A percentile compares a stretch with the other conserved stretches of the same genome.
phyloP scores from a whole-genome alignment of 2,329 filamentous ascomycete genomes.

The Apiospora saccharicola region DNA sequence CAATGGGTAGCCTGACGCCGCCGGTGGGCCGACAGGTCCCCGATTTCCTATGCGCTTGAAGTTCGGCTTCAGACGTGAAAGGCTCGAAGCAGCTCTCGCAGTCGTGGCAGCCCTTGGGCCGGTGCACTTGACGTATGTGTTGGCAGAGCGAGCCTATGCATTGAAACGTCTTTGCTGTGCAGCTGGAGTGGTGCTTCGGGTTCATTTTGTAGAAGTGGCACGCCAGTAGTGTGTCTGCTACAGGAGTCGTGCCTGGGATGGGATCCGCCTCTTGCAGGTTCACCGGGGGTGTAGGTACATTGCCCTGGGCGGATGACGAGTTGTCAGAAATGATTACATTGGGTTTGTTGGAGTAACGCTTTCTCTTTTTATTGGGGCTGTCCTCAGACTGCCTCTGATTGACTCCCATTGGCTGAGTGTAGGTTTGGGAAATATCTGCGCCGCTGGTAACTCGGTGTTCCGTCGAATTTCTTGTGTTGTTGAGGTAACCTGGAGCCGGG shows the following conservation, averaged over 20 bases:
- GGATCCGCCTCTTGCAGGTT: background rate
- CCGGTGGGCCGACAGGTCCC: background rate
- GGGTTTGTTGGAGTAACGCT: background rate
- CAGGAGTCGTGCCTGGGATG: background rate
- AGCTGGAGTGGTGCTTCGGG: background rate
- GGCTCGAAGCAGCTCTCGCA: background rate
- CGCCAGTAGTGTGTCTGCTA: background rate
- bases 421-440: background rate
- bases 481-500: background rate
- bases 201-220: constrained; percentile 19
- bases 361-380: background rate
- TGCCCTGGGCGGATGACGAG: background rate
- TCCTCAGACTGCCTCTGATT: background rate
- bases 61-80: background rate
- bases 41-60: background rate
- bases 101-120: background rate
- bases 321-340: too few relatives aligned
- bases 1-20: background rate
- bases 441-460: background rate
- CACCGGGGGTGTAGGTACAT: background rate
- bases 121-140: background rate
- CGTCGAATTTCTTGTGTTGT: background rate
- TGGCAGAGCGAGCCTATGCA: background rate
- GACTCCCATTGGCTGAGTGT: background rate
- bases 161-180: background rate